Conservation (phyloP, 805 yeast species). For the Candida succiphila region DNA sequence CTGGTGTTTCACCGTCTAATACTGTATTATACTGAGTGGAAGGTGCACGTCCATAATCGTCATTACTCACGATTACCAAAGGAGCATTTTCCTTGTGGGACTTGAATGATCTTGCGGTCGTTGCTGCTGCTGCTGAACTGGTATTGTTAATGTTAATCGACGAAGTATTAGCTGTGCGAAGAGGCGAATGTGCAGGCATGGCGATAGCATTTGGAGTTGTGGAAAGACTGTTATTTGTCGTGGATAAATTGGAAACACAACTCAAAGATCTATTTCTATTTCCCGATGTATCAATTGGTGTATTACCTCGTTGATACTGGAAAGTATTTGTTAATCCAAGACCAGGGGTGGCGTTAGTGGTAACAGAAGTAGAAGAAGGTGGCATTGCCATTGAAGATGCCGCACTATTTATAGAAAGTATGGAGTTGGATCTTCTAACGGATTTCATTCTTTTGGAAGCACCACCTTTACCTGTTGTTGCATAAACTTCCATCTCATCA, state of each 20-base stretch:
- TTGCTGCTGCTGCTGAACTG: background rate
- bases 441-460: conserved; percentile 17
- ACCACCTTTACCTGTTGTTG: conserved; percentile 4
- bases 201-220: conserved; percentile 2
- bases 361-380: conserved; percentile 11
- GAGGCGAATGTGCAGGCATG: too few relatives aligned
- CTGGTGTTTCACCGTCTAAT: too few relatives aligned
- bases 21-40: too few relatives aligned
- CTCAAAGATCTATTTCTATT: background rate
- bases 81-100: too few relatives aligned
- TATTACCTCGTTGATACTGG: too few relatives aligned
- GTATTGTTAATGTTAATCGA: background rate
- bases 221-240: too few relatives aligned
- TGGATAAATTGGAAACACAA: background rate
- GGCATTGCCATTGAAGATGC: conserved; percentile 9
- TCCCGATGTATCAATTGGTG: too few relatives aligned
- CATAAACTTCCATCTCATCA: conserved; percentile 14
- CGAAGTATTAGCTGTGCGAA: too few relatives aligned
- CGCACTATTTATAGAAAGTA: conserved; percentile 11
- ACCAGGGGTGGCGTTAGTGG: conserved; percentile 1
- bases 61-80: too few relatives aligned
- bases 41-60: too few relatives aligned
- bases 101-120: background rate
- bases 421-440: conserved; percentile 18
- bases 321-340: too few relatives aligned